Conservation (phyloP, 192 early-diverging fungal species). For the Kickxella alabastrina region DNA sequence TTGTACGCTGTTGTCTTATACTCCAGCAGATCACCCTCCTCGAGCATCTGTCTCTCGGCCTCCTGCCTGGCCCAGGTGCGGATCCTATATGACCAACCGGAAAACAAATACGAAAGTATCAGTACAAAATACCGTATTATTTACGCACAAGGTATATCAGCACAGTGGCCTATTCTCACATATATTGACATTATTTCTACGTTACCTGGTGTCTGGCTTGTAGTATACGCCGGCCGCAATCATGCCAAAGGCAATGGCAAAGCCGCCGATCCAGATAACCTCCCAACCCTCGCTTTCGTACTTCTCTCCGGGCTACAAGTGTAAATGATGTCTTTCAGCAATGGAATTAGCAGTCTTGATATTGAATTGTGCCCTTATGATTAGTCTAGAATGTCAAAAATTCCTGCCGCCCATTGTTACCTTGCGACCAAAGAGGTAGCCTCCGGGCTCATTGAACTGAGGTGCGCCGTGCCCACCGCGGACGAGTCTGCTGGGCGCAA, state of each 20-base stretch:
- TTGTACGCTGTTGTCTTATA: constrained; percentile 55
- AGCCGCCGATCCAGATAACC: constrained; percentile 58
- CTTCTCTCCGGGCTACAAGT: constrained; percentile 58
- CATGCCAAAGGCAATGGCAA: constrained; percentile 57
- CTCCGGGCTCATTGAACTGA: constrained; percentile 67
- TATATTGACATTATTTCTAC: not conserved
- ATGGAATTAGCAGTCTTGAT: no score
- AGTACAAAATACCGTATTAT: not conserved
- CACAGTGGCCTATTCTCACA: no score
- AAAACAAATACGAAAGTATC: not conserved
- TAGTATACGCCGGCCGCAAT: constrained; percentile 58
- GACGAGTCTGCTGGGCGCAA: constrained; percentile 36
- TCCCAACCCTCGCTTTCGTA: constrained; percentile 76
- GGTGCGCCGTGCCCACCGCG: constrained; percentile 58
- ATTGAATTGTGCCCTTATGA: no score
- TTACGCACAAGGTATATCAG: no score
- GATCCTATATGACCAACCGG: constrained; percentile 44
- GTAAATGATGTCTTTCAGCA: no score
- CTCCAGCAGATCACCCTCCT: constrained; percentile 60
- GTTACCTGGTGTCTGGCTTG: constrained; percentile 76
- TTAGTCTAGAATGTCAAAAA: no score
- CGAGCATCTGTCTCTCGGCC: constrained; percentile 70
- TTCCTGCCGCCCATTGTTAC: constrained; percentile 45
- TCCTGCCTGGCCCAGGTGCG: constrained; percentile 71
- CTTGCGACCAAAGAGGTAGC: constrained; percentile 76